These are phyloP conservation scores for Aechmea fasciata DNA, from an alignment of 176 grass and related monocot species.

Conservation along the genomic window DNA sequence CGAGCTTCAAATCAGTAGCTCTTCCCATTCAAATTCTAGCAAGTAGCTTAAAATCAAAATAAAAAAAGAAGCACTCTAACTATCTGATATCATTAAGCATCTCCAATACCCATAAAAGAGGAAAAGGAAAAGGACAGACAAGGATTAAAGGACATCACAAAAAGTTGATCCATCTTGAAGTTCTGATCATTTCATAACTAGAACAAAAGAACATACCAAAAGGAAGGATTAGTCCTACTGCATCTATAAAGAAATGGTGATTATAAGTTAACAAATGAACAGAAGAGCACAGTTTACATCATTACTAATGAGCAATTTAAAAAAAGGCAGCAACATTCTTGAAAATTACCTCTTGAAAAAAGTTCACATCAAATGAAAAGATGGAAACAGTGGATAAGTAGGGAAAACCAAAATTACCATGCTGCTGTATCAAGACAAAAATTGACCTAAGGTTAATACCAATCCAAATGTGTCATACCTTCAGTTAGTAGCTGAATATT, in stretches of 20 bases:
- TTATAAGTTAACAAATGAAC: too few relatives aligned
- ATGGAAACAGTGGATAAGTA: neutral
- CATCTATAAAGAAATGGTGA: too few relatives aligned
- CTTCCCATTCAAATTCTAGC: neutral
- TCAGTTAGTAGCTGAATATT: slow-evolving; percentile 19
- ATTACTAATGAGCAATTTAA: too few relatives aligned
- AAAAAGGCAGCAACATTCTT: neutral
- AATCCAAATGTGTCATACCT: slow-evolving; percentile 24
- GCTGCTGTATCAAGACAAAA: neutral
- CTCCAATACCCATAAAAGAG: neutral
- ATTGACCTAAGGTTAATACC: neutral
- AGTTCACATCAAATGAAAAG: neutral
- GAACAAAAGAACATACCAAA: too few relatives aligned
- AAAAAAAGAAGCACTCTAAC: neutral
- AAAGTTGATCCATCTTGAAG: neutral
- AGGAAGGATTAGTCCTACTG: too few relatives aligned
- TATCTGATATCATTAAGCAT: neutral
- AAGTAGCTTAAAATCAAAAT: neutral
- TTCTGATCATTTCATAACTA: too few relatives aligned
- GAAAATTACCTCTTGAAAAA: neutral
- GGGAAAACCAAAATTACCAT: neutral
- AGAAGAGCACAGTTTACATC: too few relatives aligned
- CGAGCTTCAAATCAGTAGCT: neutral
- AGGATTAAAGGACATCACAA: neutral
- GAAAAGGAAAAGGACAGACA: neutral